These are phyloP conservation scores for Crithidia bombi DNA, from an alignment of 208 protist species.

Conservation along the genomic window DNA sequence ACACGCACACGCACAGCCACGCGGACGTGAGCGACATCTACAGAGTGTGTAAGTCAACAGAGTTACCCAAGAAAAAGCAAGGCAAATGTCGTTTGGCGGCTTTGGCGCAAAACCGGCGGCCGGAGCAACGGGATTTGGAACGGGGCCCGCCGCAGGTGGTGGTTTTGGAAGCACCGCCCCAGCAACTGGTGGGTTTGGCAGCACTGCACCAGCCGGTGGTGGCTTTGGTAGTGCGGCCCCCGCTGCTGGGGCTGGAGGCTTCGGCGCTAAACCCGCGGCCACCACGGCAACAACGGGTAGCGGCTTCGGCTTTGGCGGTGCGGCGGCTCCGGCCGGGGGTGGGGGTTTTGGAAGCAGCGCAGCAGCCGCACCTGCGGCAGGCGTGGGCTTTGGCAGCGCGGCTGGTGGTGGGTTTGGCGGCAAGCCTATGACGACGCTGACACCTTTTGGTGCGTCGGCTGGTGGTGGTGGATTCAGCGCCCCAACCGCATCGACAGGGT, in stretches of 20 bases:
- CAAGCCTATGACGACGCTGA: neutral
- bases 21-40: no score
- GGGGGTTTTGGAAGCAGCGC: conserved; percentile 34
- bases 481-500: conserved; percentile 22
- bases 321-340: conserved; percentile 36
- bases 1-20: neutral
- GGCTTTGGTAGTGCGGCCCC: conserved; percentile 7
- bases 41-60: no score
- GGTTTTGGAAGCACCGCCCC: neutral
- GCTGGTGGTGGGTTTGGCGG: conserved; percentile 28
- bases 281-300: conserved; percentile 2
- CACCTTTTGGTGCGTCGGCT: neutral
- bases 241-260: conserved; percentile 13
- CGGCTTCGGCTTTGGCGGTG: conserved; percentile 33
- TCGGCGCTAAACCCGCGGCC: conserved; percentile 16
- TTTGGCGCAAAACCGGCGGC: conserved; percentile 5
- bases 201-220: neutral
- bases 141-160: conserved; percentile 7
- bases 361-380: conserved; percentile 9
- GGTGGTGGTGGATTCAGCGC: conserved; percentile 14
- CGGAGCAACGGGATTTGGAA: conserved; percentile 27
- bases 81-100: conserved; percentile 36
- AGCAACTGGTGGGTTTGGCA: conserved; percentile 43
- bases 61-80: no score
- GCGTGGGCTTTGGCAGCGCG: conserved; percentile 41